phyloP scores from a whole-genome alignment of 176 grass and related monocot genomes.

The maize (Zea mays) region Zm-B73-REFERENCE-NAM-5.0 NC_050098.1:116785501-116786000 shows the following conservation, averaged over 20 bases:
- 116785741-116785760: conserved; percentile 94
- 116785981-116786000: not conserved
- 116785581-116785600: conserved; percentile 4
- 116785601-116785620: not conserved
- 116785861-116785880: conserved; percentile 89
- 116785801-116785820: not conserved
- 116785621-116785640: conserved; percentile 64
- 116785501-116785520: not conserved
- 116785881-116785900: conserved; percentile 78
- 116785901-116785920: conserved; percentile 87
- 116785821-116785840: not conserved
- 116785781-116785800: not conserved
- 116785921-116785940: conserved; percentile 85
- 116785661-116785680: conserved; percentile 67
- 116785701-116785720: conserved; percentile 68
- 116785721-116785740: conserved; percentile 73
- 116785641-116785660: conserved; percentile 81
- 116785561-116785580: conserved; percentile 20
- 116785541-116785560: not conserved
- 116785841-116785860: not conserved
- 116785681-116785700: conserved; percentile 83
- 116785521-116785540: not conserved
- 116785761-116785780: not conserved
- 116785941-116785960: conserved; percentile 59
- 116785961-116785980: not conserved